Conservation (phyloP, 192 early-diverging fungal genomes). For the Phlyctochytrium planicorne region DNA sequence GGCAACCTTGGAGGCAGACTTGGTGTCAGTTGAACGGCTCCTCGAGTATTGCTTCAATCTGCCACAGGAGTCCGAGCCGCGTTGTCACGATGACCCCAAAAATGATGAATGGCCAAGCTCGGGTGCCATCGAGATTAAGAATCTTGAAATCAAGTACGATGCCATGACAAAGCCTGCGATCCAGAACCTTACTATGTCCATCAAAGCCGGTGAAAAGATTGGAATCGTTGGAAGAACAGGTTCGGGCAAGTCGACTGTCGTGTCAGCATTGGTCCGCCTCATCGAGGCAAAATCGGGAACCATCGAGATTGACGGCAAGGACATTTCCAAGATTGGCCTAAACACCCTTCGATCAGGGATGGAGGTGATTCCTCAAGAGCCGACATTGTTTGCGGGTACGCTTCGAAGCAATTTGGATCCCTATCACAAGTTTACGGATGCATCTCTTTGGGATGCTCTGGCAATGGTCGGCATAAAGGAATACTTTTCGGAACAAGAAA, state of each 20-base stretch:
- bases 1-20: not conserved
- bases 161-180: constrained; percentile 50
- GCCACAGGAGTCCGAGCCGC: constrained; percentile 15
- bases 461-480: constrained; percentile 44
- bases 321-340: constrained; percentile 58
- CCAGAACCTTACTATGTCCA: constrained; percentile 65
- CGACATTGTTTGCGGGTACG: constrained; percentile 54
- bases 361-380: constrained; percentile 63
- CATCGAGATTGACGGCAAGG: constrained; percentile 67
- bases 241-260: constrained; percentile 68
- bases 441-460: constrained; percentile 59
- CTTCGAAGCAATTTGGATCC: constrained; percentile 77
- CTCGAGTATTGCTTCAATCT: constrained; percentile 30
- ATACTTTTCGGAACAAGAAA: constrained; percentile 20
- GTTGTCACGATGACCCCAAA: constrained; percentile 29
- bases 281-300: constrained; percentile 53
- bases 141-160: constrained; percentile 57
- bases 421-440: constrained; percentile 57
- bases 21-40: constrained; percentile 44
- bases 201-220: constrained; percentile 72
- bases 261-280: constrained; percentile 65
- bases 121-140: constrained; percentile 56
- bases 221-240: constrained; percentile 86
- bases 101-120: constrained; percentile 14
- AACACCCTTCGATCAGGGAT: constrained; percentile 50